Base-by-base conservation (phyloP, 2,329 filamentous ascomycete species). In the Endothia cerciana region DNA sequence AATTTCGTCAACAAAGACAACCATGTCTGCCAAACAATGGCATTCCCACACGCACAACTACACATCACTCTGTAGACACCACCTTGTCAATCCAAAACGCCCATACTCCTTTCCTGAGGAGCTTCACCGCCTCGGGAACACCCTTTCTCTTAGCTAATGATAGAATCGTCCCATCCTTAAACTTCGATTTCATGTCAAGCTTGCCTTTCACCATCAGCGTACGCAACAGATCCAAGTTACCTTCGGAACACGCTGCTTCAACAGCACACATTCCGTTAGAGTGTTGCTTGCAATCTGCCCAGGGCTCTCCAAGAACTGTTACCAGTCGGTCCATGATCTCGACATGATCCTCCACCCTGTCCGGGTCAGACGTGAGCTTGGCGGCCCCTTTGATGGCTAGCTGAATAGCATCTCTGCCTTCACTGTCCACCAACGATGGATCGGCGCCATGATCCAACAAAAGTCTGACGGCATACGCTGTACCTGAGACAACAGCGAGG, bases 261-360 rank as follows among this genome's bases (percentile, higher is more conserved):
- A 59, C 36, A 43, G 33, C 40, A 58, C 28, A 47, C 5, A 41
- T 10, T 38, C 55, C 55, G 15, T 49, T 13, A 7, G 43, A 47
- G 5, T 47, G 7, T 2, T 40, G 19, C 8, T 19, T n/a, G 13
- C 28, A 40, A 13, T 38, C 17, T 1, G 13, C 13, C 22, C 51
- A 49, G 13, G 30, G 22, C 11, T 17, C 36, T 19, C 38, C 51
- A 1, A 56, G 61, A 10, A 43, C 41, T 43, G 55, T 64, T 13
- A 47, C 55, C 19, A 68, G 51, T 47, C 40, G 51, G 10, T 53
- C 41, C 66, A 66, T 68, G 13, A 66, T 60, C 33, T 68, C 66
- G 19, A 66, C 61, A 51, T 68, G 66, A 38, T 64, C 63, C n/a
- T 55, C 61, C 19, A 68, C 28, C 33, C 40, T 62, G 8, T 55